Percentiles rank a stretch among this genome's conserved stretches.
These are phyloP conservation scores for Ceratobasidium sp. DNA, from an alignment of 1,284 basidiomycete species.

Conservation along the genomic window DNA sequence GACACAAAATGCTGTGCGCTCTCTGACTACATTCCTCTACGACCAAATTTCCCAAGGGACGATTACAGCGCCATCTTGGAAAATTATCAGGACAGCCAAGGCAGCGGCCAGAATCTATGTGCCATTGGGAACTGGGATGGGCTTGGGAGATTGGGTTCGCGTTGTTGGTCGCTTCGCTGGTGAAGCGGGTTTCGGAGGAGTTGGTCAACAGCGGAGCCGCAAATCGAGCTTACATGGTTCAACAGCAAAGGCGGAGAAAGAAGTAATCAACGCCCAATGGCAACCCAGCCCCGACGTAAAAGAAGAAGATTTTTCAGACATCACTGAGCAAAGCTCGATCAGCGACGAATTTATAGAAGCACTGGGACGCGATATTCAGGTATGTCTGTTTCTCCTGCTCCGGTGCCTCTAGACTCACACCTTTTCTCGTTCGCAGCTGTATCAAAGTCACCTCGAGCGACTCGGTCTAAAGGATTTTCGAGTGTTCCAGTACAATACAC, in stretches of 20 bases:
- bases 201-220: constrained; percentile 27
- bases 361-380: constrained; percentile 68
- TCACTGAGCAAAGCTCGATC: not conserved
- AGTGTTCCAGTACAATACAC: constrained; percentile 59
- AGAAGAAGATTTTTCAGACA: not conserved
- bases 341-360: constrained; percentile 45
- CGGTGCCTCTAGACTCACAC: not conserved
- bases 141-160: constrained; percentile 80
- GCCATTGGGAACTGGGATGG: constrained; percentile 81
- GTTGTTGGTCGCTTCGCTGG: constrained; percentile 64
- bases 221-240: not conserved
- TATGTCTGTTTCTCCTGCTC: constrained; percentile 46
- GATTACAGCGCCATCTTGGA: constrained; percentile 83
- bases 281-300: not conserved
- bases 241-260: not conserved
- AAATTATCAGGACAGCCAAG: constrained; percentile 73
- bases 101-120: constrained; percentile 79
- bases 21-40: constrained; percentile 68
- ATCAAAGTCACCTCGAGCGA: constrained; percentile 70
- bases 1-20: constrained; percentile 55
- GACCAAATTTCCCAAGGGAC: constrained; percentile 74
- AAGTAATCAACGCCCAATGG: constrained; percentile 5
- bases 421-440: constrained; percentile 56
- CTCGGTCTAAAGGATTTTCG: constrained; percentile 83
- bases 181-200: constrained; percentile 28